Conservation (phyloP, 768 basidiomycete genomes). For the Tephrocybe sp. region DNA sequence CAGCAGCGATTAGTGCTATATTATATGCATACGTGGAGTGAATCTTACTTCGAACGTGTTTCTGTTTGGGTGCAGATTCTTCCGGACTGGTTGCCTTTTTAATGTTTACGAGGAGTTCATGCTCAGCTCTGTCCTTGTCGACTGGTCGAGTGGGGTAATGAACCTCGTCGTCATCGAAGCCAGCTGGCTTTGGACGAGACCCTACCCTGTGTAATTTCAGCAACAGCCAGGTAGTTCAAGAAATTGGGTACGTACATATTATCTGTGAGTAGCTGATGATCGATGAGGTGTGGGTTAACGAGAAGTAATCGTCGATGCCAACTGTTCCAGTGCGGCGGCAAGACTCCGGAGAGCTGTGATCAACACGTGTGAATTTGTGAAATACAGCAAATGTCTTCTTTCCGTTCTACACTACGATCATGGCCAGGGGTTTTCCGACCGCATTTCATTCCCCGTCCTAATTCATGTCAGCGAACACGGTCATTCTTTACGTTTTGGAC, state of each 20-base stretch:
- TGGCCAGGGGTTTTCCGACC: not conserved
- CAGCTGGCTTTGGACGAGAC: slow-evolving; percentile 31
- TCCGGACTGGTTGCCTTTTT: slow-evolving; percentile 98
- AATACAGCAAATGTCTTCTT: slow-evolving; percentile 11
- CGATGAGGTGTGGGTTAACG: slow-evolving; percentile 1
- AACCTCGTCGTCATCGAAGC: slow-evolving; percentile 74
- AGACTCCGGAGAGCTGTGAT: slow-evolving; percentile 6
- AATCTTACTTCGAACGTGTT: slow-evolving; percentile 93
- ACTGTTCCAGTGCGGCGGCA: not conserved
- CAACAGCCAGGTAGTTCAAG: not conserved
- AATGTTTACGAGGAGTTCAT: slow-evolving; percentile 90
- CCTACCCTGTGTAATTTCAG: slow-evolving; percentile 33
- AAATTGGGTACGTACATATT: slow-evolving; percentile 13
- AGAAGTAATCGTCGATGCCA: not conserved
- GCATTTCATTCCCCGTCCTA: not conserved
- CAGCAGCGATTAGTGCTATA: slow-evolving; percentile 8
- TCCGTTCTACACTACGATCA: slow-evolving; percentile 11
- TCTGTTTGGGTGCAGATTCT: slow-evolving; percentile 97
- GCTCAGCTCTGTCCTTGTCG: slow-evolving; percentile 97
- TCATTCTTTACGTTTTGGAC: slow-evolving; percentile 9
- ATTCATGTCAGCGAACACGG: slow-evolving; percentile 4
- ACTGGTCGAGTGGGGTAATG: slow-evolving; percentile 97
- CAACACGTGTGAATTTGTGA: slow-evolving; percentile 16
- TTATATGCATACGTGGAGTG: not conserved
- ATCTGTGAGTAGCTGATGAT: not conserved